These are phyloP conservation scores for Plasmodium adleri DNA, from an alignment of 169 alveolate genomes.

Conservation along the genomic window DNA sequence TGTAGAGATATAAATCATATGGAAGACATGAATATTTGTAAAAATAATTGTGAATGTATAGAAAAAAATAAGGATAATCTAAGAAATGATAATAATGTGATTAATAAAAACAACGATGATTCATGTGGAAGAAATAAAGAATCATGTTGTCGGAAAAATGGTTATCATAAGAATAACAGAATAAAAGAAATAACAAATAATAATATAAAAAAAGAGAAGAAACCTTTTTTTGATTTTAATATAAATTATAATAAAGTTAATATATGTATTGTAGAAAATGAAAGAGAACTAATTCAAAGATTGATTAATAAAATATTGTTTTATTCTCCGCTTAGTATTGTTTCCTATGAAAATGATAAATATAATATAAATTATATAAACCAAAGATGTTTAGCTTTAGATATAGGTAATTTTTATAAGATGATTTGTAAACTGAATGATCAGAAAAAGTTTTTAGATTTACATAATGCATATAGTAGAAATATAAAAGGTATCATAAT, in stretches of 20 bases:
- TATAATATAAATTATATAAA: conserved; percentile 59
- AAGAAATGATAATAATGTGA: not conserved
- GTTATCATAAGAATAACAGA: too few relatives aligned
- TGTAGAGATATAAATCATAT: not conserved
- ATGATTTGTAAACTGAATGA: conserved; percentile 49
- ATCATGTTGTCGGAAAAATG: too few relatives aligned
- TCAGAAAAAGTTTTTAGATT: conserved; percentile 19
- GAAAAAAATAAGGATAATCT: not conserved
- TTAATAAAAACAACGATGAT: not conserved
- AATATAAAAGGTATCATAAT: conserved; percentile 64
- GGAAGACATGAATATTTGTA: not conserved
- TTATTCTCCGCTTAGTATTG: conserved; percentile 58
- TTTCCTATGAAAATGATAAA: conserved; percentile 63
- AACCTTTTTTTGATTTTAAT: conserved; percentile 5
- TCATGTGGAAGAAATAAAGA: not conserved
- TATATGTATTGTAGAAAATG: conserved; percentile 52
- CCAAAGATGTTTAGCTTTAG: conserved; percentile 46
- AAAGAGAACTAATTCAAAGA: conserved; percentile 40
- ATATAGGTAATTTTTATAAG: conserved; percentile 46
- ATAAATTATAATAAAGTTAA: conserved; percentile 16
- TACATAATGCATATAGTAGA: conserved; percentile 56
- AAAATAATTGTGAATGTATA: too few relatives aligned
- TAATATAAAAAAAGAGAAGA: not conserved
- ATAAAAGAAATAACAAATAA: not conserved
- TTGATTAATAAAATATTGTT: conserved; percentile 30